Percentiles rank a stretch among this genome's conserved stretches.
phyloP scores from a whole-genome alignment of 495 filamentous ascomycete genomes.

The Penicillium alfredii region DNA sequence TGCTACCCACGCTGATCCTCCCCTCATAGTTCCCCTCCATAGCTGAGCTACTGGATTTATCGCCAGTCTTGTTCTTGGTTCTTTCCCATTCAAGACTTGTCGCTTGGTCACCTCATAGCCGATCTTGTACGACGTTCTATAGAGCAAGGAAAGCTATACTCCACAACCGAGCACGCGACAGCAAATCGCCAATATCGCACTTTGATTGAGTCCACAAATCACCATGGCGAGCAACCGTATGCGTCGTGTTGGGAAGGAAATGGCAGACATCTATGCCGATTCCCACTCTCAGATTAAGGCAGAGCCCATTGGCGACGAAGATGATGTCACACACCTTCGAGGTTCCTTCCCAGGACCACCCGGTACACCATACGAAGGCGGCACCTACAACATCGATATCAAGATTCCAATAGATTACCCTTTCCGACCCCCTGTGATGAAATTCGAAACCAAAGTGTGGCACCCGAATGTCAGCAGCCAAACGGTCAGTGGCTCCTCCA shows the following conservation, averaged over 20 bases:
- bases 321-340: slow-evolving; percentile 77
- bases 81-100: no score
- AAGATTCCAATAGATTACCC: slow-evolving; percentile 85
- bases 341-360: slow-evolving; percentile 84
- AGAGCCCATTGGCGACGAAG: slow-evolving; percentile 53
- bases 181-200: no score
- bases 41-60: slow-evolving; percentile 9
- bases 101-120: no score
- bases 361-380: slow-evolving; percentile 90
- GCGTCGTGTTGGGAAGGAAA: slow-evolving; percentile 86
- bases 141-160: no score
- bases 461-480: slow-evolving; percentile 96
- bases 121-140: background rate
- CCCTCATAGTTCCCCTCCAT: slow-evolving; percentile 20
- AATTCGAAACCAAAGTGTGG: slow-evolving; percentile 93
- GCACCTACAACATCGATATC: slow-evolving; percentile 77
- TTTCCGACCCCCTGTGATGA: slow-evolving; percentile 88
- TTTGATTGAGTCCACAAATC: background rate
- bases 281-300: slow-evolving; percentile 66
- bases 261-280: slow-evolving; percentile 79
- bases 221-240: slow-evolving; percentile 69
- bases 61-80: slow-evolving; percentile 1
- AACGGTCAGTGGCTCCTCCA: slow-evolving; percentile 78
- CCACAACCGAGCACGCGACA: no score
- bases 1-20: background rate